phyloP scores from a whole-genome alignment of 2,329 filamentous ascomycete genomes.

The Scedosporium aurantiacum region DNA sequence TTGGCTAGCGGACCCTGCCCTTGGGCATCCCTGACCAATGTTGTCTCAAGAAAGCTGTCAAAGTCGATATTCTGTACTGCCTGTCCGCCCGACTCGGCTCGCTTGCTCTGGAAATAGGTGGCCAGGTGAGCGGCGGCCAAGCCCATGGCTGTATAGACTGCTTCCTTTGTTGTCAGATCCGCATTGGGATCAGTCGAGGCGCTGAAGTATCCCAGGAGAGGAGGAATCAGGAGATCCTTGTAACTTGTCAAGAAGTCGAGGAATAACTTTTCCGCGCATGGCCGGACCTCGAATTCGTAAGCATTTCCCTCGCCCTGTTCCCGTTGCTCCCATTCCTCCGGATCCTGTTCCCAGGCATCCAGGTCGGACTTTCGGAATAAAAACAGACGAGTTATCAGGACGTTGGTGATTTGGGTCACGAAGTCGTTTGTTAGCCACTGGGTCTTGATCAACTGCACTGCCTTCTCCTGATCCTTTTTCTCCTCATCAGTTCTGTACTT shows the following conservation, averaged over 20 bases:
- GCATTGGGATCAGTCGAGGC: conserved; percentile 53
- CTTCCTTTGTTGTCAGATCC: conserved; percentile 79
- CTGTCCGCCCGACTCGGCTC: not conserved
- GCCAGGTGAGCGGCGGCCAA: conserved; percentile 69
- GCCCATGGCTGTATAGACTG: conserved; percentile 87
- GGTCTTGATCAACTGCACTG: conserved; percentile 57
- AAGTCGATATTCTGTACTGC: conserved; percentile 60
- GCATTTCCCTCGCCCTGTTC: conserved; percentile 77
- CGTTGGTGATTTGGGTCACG: conserved; percentile 70
- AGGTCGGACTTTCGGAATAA: conserved; percentile 77
- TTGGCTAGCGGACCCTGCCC: conserved; percentile 52
- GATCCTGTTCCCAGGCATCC: conserved; percentile 85
- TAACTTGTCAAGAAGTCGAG: conserved; percentile 83
- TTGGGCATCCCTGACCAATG: conserved; percentile 70
- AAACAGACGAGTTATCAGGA: conserved; percentile 79
- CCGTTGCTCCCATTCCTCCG: conserved; percentile 88
- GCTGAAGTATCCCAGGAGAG: conserved; percentile 73
- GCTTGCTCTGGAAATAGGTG: conserved; percentile 4
- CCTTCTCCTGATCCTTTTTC: conserved; percentile 64
- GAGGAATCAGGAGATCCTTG: conserved; percentile 68
- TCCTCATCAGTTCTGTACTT: conserved; percentile 66
- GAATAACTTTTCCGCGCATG: conserved; percentile 89
- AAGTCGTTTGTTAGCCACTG: conserved; percentile 67
- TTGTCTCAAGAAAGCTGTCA: conserved; percentile 63
- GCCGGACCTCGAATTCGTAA: conserved; percentile 85